Base-by-base conservation (phyloP, 2,329 filamentous ascomycete species). In the Metarhizium guizhouense region DNA sequence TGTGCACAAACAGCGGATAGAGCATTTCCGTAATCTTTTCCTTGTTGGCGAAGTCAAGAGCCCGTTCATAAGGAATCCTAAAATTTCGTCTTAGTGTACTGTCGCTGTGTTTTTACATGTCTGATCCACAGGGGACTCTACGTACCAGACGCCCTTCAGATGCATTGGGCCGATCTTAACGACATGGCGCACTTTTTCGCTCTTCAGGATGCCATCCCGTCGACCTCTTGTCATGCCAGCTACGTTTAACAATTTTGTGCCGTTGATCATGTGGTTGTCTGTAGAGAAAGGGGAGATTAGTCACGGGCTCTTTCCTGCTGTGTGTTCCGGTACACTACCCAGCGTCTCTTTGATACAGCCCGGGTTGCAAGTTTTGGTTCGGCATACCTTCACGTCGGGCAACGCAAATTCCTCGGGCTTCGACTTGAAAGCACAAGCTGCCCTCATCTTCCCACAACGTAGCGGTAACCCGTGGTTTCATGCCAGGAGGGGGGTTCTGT, bases 241-340 rank as follows among this genome's bases (percentile, higher is more conserved):
- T 54, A 99, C 94, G 62, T 99, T 99, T 56, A 97, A 76, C 56
- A 99, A 78, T 72, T 97, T 99, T 1, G 94, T 99, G 18, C 94
- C 94, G 66, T 97, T 99, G 72, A 99, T 96, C 90, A 99, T 96
- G 74, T 96, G 90, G 72, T 96, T 97, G 65, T 96, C 93, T 95
- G 60, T 47, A 10, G 45, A 29, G 11, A 30, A 30, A 16, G 45
- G 30, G 3, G 6, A 11, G n/a, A 16, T 34, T 34, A 34, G 32
- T 11, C 32, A 34, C 32, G 7, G 10, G 32, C 32, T 34, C 32
- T 34, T 34, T 34, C 25, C 32, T 34, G 10, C 10, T 34, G 32
- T 34, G 32, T 34, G 32, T 34, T 2, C 32, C 32, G 10, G 7
- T 10, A 34, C 10, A 34, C 32, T 7, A 34, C 32, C 10, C 7